A percentile compares a stretch with the other conserved stretches of the same genome.
These are phyloP conservation scores for Chiua virens DNA, from an alignment of 768 basidiomycete species.

Conservation along the genomic window DNA sequence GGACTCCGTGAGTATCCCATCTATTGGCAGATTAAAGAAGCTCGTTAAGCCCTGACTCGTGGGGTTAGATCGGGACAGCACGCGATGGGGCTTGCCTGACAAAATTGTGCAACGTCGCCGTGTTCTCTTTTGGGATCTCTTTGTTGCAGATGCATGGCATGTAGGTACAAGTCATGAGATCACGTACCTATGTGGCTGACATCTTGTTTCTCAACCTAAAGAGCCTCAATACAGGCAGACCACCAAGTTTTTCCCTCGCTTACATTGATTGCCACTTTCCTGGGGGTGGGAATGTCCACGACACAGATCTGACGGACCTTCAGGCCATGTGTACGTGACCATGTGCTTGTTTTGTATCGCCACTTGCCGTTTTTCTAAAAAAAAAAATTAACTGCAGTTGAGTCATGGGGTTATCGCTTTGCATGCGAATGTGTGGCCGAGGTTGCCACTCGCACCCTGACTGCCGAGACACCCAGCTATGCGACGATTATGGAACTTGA, in stretches of 20 bases:
- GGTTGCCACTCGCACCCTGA: slow-evolving; percentile 59
- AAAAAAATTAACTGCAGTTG: slow-evolving; percentile 44
- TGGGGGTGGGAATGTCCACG: slow-evolving; percentile 18
- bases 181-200: slow-evolving; percentile 10
- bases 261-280: slow-evolving; percentile 71
- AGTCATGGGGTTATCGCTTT: slow-evolving; percentile 63
- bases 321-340: slow-evolving; percentile 26
- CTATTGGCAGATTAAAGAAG: slow-evolving; percentile 3
- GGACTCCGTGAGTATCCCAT: slow-evolving; percentile 58
- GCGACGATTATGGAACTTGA: slow-evolving; percentile 67
- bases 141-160: slow-evolving; percentile 69
- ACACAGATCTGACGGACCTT: slow-evolving; percentile 21
- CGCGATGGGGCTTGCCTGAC: slow-evolving; percentile 59
- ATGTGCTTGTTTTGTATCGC: not conserved
- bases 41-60: slow-evolving; percentile 9
- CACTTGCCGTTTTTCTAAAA: not conserved
- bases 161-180: slow-evolving; percentile 35
- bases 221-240: slow-evolving; percentile 71
- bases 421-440: slow-evolving; percentile 65
- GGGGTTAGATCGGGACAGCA: slow-evolving; percentile 57
- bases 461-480: slow-evolving; percentile 63
- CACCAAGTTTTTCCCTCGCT: slow-evolving; percentile 62
- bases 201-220: slow-evolving; percentile 24
- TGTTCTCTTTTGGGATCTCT: slow-evolving; percentile 76
- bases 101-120: slow-evolving; percentile 66